Conservation (phyloP, 2,329 filamentous ascomycete species). For the Orbilia brochopaga region DNA sequence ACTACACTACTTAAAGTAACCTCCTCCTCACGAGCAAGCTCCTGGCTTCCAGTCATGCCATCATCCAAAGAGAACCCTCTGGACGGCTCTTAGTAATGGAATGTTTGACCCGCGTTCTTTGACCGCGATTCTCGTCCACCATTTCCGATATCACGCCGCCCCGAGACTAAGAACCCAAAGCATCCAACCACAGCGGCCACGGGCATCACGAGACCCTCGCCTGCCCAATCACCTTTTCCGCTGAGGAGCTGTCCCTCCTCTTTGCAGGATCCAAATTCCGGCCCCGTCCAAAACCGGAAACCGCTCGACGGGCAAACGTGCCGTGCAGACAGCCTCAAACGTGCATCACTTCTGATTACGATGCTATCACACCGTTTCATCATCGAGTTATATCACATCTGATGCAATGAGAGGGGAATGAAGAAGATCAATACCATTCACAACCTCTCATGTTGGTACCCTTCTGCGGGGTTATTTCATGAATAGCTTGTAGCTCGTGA, state of each 20-base stretch:
- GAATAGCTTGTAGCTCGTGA: too few relatives aligned
- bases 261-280: constrained; percentile 2
- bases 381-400: too few relatives aligned
- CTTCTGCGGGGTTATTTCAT: too few relatives aligned
- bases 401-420: too few relatives aligned
- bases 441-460: too few relatives aligned
- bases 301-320: too few relatives aligned
- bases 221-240: constrained; percentile 33
- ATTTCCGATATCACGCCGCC: constrained; percentile 47
- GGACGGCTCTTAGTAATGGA: neutral
- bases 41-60: neutral
- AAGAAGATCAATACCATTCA: too few relatives aligned
- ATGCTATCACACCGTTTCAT: too few relatives aligned
- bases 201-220: constrained; percentile 44
- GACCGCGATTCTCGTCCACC: constrained; percentile 4
- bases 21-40: neutral
- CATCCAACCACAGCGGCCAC: constrained; percentile 41
- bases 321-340: too few relatives aligned
- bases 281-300: neutral
- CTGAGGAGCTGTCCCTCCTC: constrained; percentile 13
- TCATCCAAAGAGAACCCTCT: neutral
- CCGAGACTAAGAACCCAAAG: constrained; percentile 15
- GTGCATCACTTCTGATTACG: too few relatives aligned
- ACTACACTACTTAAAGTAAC: neutral
- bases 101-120: constrained; percentile 3